Evolutionary conservation across 2,329 filamentous ascomycete genomes (phyloP).

Genomic region (Fusarium pseudograminearum): DNA sequence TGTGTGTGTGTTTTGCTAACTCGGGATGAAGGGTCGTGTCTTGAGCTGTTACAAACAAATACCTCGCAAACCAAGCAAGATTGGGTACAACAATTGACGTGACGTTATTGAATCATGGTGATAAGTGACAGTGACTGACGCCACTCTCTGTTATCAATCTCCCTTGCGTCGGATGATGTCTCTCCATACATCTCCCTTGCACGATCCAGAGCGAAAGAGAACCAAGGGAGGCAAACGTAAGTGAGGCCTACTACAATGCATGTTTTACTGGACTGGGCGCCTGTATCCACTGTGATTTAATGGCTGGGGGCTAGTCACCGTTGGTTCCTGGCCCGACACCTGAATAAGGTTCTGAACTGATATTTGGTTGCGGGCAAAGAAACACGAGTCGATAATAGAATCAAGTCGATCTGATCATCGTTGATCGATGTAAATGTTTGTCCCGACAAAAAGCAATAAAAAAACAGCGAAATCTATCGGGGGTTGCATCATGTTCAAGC

Average conservation of each 20-base stretch:
- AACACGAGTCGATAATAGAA: neutral
- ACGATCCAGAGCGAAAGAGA: neutral
- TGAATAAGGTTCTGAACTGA: neutral
- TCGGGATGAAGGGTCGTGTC: neutral
- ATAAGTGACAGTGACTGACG: neutral
- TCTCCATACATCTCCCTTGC: conserved; percentile 12
- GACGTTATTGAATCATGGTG: neutral
- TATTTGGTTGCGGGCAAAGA: neutral
- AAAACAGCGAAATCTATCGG: neutral
- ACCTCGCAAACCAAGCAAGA: neutral
- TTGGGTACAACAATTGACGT: neutral
- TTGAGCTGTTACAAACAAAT: neutral
- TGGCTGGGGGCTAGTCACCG: conserved; percentile 3
- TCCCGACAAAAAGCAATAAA: neutral
- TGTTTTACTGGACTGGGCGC: neutral
- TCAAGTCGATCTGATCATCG: neutral
- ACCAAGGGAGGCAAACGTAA: neutral
- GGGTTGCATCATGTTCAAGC: conserved; percentile 6
- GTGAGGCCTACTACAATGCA: neutral
- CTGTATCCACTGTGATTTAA: conserved; percentile 13
- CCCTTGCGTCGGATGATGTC: conserved; percentile 19
- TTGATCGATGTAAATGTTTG: neutral
- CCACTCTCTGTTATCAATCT: neutral
- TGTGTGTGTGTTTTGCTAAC: neutral
- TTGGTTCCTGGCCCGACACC: conserved; percentile 16